Percentiles rank a stretch among this genome's conserved stretches.
These are phyloP conservation scores for Cryoendolithus antarcticus DNA, from an alignment of 2,329 filamentous ascomycete genomes.

Conservation along the genomic window DNA sequence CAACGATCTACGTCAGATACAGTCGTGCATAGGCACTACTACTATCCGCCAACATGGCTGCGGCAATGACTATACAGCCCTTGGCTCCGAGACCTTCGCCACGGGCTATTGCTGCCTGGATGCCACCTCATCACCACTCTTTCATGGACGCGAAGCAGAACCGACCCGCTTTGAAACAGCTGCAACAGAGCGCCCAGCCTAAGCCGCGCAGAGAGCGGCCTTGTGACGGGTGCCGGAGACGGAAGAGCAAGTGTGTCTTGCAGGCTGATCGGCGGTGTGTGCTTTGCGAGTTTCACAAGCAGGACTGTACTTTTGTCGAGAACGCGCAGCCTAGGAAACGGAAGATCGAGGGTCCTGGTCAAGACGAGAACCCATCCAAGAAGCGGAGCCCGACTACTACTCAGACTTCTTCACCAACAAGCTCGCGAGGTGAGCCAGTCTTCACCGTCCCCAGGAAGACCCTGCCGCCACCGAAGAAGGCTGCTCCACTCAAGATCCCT, in stretches of 20 bases:
- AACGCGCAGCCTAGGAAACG: slow-evolving; percentile 70
- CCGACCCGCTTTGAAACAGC: slow-evolving; percentile 23
- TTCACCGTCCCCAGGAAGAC: slow-evolving; percentile 3
- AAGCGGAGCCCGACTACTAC: slow-evolving; percentile 14
- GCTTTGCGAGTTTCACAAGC: slow-evolving; percentile 63
- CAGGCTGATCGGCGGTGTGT: slow-evolving; percentile 63
- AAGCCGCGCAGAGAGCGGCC: slow-evolving; percentile 25
- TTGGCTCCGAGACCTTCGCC: slow-evolving; percentile 33
- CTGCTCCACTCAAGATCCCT: slow-evolving; percentile 17
- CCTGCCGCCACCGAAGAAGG: slow-evolving; percentile 2
- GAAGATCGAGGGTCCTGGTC: slow-evolving; percentile 50
- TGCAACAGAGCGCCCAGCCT: slow-evolving; percentile 15
- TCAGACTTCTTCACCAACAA: slow-evolving; percentile 4
- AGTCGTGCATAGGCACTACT: slow-evolving; percentile 6
- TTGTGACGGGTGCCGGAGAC: slow-evolving; percentile 62
- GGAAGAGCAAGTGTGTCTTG: slow-evolving; percentile 65
- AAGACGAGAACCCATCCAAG: slow-evolving; percentile 10
- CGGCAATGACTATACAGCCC: slow-evolving; percentile 36
- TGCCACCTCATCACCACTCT: slow-evolving; percentile 23
- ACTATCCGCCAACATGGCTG: slow-evolving; percentile 28
- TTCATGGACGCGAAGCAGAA: slow-evolving; percentile 32
- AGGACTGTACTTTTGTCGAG: slow-evolving; percentile 66
- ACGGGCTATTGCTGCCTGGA: slow-evolving; percentile 34
- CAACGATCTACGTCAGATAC: slow-evolving; percentile 10
- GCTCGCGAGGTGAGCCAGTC: no score